phyloP scores from a whole-genome alignment of 1,284 basidiomycete genomes.

The Apiotrichum porosum region DNA sequence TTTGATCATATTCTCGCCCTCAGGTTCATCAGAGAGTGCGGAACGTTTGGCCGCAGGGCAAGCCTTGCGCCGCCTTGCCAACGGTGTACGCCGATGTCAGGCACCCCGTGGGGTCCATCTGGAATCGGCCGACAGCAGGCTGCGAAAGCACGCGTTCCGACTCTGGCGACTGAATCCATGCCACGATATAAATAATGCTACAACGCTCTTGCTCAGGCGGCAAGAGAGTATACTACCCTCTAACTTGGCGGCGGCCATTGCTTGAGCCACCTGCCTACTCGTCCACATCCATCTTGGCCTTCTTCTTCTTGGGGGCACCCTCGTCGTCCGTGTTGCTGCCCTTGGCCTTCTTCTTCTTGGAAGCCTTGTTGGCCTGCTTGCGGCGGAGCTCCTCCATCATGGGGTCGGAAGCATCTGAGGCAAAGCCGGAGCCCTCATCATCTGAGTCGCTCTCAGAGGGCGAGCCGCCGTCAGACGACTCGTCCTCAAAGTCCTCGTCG shows the following conservation, averaged over 20 bases:
- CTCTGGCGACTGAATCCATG: not conserved
- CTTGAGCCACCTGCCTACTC: not conserved
- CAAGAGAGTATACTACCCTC: too few species aligned
- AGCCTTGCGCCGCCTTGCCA: too few species aligned
- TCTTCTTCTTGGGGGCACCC: slow-evolving; percentile 36
- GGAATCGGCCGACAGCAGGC: too few species aligned
- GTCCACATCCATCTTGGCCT: slow-evolving; percentile 34
- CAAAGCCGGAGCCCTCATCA: slow-evolving; percentile 52
- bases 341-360: slow-evolving; percentile 42
- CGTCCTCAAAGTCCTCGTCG: slow-evolving; percentile 86
- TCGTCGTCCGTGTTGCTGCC: slow-evolving; percentile 19
- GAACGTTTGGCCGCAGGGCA: too few species aligned
- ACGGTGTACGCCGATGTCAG: too few species aligned
- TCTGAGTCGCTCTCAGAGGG: slow-evolving; percentile 70
- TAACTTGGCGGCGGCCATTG: too few species aligned
- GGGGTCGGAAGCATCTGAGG: slow-evolving; percentile 50
- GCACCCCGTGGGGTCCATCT: too few species aligned
- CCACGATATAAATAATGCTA: slow-evolving; percentile 3
- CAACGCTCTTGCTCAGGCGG: not conserved
- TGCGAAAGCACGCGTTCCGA: too few species aligned
- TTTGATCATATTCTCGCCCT: too few species aligned
- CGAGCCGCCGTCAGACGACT: slow-evolving; percentile 75
- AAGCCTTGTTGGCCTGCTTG: slow-evolving; percentile 56
- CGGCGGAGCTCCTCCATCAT: slow-evolving; percentile 60
- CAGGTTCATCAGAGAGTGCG: too few species aligned